phyloP scores from a whole-genome alignment of 441 rosid species.

The Mallotus japonicus region DNA sequence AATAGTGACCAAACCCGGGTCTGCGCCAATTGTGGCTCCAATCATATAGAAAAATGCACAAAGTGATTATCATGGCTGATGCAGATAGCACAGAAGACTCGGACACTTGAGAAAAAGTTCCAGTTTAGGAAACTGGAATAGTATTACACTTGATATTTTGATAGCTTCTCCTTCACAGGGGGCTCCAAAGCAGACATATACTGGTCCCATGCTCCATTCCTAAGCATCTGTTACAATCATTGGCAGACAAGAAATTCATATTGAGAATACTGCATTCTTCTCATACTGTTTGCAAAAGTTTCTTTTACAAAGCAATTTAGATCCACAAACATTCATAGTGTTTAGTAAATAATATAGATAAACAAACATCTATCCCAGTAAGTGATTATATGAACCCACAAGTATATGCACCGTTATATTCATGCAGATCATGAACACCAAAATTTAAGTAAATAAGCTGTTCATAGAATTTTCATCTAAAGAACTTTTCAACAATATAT shows the following conservation, averaged over 20 bases:
- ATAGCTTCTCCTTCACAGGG: conserved; percentile 78
- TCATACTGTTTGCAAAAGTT: neutral
- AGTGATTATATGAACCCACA: neutral
- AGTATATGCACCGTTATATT: neutral
- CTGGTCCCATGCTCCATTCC: conserved; percentile 85
- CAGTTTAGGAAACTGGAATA: conserved; percentile 4
- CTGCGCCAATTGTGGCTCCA: conserved; percentile 27
- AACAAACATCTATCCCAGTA: neutral
- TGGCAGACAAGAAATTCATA: neutral
- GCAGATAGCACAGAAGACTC: conserved; percentile 23
- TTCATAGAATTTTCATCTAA: no score
- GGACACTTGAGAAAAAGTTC: conserved; percentile 8
- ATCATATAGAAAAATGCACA: conserved; percentile 23
- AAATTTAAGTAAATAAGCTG: no score
- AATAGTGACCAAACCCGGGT: conserved; percentile 22
- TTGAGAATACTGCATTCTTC: neutral
- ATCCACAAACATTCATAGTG: neutral
- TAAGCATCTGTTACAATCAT: conserved; percentile 65
- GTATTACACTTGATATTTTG: conserved; percentile 71
- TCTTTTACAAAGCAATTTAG: neutral
- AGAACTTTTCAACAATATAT: no score
- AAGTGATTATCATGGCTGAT: conserved; percentile 24
- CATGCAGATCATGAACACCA: neutral
- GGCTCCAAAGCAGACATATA: conserved; percentile 86
- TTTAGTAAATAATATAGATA: no score